Evolutionary conservation across 2,329 filamentous ascomycete species (phyloP).

Genomic region (Colletotrichum sp.): DNA sequence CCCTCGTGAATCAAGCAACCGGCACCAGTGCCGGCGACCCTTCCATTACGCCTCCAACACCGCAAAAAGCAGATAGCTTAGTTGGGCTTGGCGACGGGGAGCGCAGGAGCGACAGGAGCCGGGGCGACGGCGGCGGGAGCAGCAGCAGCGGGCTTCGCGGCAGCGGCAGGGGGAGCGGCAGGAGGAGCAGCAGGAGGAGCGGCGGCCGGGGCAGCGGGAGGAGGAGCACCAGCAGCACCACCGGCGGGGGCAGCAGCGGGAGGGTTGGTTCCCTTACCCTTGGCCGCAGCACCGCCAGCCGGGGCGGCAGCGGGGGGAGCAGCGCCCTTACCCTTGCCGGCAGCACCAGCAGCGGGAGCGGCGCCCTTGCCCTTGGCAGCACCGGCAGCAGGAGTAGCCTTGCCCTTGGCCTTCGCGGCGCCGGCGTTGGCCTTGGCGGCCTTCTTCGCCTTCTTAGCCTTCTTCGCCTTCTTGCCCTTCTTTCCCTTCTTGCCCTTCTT

Average conservation of each 20-base stretch:
- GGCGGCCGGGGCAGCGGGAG: background rate
- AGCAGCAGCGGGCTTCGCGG: background rate
- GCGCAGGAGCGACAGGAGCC: constrained; percentile 7
- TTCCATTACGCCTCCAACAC: background rate
- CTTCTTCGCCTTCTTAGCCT: constrained; percentile 6
- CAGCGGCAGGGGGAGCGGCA: background rate
- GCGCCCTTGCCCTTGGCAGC: constrained; percentile 6
- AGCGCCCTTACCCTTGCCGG: constrained; percentile 4
- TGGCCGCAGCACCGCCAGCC: constrained; percentile 2
- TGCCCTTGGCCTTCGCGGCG: constrained; percentile 3
- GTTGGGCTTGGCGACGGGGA: constrained; percentile 3
- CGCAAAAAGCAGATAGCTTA: background rate
- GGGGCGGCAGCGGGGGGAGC: background rate
- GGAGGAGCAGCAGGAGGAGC: background rate
- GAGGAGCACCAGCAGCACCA: background rate
- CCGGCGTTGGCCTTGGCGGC: background rate
- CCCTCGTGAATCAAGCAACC: background rate
- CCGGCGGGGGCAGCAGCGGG: background rate
- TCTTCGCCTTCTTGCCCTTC: constrained; percentile 10
- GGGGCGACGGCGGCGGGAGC: constrained; percentile 5
- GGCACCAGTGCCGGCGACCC: constrained; percentile 6
- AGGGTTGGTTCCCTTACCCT: constrained; percentile 1
- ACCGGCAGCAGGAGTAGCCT: background rate
- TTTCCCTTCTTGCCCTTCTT: constrained; percentile 12
- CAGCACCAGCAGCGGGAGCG: background rate